These are phyloP conservation scores for Didymella exigua DNA, from an alignment of 2,329 filamentous ascomycete genomes.

Conservation along the genomic window DNA sequence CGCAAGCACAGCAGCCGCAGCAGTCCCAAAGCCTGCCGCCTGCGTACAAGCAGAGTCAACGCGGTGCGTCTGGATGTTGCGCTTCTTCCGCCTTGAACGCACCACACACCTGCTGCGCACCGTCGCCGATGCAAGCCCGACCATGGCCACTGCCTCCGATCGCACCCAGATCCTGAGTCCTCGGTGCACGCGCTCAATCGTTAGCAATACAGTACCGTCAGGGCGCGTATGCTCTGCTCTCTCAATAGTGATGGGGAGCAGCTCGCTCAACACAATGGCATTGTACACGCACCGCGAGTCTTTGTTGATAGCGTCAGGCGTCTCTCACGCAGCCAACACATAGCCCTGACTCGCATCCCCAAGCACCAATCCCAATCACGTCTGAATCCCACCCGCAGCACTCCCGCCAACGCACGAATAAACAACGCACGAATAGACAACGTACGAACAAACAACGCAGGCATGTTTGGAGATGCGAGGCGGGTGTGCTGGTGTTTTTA, in stretches of 20 bases:
- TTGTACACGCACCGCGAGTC: background rate
- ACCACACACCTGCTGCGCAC: constrained; percentile 4
- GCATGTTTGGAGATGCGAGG: too few relatives aligned
- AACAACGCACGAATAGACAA: too few relatives aligned
- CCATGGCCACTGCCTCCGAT: constrained; percentile 10
- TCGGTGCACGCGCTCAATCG: too few relatives aligned
- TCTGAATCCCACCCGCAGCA: too few relatives aligned
- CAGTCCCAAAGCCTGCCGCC: background rate
- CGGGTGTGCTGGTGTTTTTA: too few relatives aligned
- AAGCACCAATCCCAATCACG: too few relatives aligned
- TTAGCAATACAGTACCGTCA: background rate
- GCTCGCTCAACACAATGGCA: background rate
- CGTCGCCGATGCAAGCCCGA: background rate
- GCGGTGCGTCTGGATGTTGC: constrained; percentile 1
- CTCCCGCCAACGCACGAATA: too few relatives aligned
- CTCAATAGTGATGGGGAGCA: too few relatives aligned
- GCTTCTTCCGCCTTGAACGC: background rate
- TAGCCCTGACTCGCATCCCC: too few relatives aligned
- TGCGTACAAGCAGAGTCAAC: constrained; percentile 3
- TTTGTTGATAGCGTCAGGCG: too few relatives aligned
- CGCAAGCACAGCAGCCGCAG: background rate
- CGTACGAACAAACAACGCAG: too few relatives aligned
- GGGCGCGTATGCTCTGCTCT: background rate
- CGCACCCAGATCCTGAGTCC: background rate
- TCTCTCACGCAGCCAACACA: too few relatives aligned